Base-by-base conservation (phyloP, 2,329 filamentous ascomycete species). In the Pestalotiopsis sp. region DNA sequence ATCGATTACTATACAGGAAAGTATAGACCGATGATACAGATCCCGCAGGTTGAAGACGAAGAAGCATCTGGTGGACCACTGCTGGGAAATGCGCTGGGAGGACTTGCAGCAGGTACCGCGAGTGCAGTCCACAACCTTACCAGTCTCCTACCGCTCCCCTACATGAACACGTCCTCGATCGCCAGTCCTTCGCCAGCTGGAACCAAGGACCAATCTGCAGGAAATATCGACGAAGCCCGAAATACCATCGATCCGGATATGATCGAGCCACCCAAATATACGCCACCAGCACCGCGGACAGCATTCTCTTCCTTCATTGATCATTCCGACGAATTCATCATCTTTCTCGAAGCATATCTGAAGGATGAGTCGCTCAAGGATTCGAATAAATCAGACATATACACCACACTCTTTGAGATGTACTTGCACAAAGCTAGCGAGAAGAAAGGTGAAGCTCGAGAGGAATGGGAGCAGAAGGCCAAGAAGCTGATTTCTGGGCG, bases 261-360 rank as follows among this genome's bases (percentile, higher is more conserved):
- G 64, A 75, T 80, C 38, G 76, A 82, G 0, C 75, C 81, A 3
- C 82, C 84, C 3, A 86, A 88, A 71, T 99, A 99, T 80, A 90
- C 88, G 4, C 86, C 92, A 2, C 95, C 96, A 0, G 92, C 92
- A 68, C 95, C 96, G 4, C 86, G 95, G 70, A 94, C 92, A 1
- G 95, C 96, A 0, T 99, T 99, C 75, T 98, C 96, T 1, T 95
- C 93, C 0, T 99, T 99, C 76, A 95, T 99, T 69, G 95, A 98
- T 75, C 95, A 98, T 77, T 88, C 96, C 0, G 89, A 95, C 68
- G 91, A 98, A 76, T 98, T 99, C 74, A 95, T 98, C 71, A 84
- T 90, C 17, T 99, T 99, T 77, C 85, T 99, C 0, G 95, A 99
- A 80, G 94, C 94, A 4, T 95, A 95, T 70, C 87, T 97, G 4